Base-by-base conservation (phyloP, 306 rosid genomes). In the Pyrus bretschneideri region DNA sequence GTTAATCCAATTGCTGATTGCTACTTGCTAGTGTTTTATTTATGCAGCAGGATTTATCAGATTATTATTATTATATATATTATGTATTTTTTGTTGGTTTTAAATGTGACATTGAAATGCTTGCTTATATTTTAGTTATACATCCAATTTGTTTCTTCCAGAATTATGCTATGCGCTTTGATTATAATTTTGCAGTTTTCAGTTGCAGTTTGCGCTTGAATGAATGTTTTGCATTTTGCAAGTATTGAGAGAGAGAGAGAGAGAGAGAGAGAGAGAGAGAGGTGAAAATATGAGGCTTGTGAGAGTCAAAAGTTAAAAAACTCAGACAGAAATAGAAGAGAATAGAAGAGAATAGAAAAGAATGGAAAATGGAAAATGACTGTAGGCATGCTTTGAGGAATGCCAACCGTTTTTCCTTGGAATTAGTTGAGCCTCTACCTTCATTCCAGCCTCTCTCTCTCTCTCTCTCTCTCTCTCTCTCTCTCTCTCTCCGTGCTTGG, bases 331-430 rank as follows among this genome's bases (percentile, higher is more conserved):
- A 25, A 12, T 25, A 25, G 65, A 60, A n/a, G n/a, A n/a, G n/a
- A n/a, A n/a, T n/a, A n/a, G n/a, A n/a, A n/a, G n/a, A 23, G 33
- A 23, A 30, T 17, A 29, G 22, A 17, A 63, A 3, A 63, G 44
- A 15, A 63, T 30, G 66, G 67, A 59, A 59, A 59, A 55, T 57
- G 33, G 67, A 57, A 72, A 72, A 78, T 81, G 45, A 68, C 31
- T 76, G 65, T 71, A 49, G 59, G 55, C 85, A 75, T 59, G 75
- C 44, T 67, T 78, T 70, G 69, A 70, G 75, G 74, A 35, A 57
- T 77, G 71, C 85, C 85, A 82, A 62, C 76, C 78, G 71, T 74
- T 76, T 61, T 46, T 82, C 87, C 69, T 83, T 76, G 67, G 73
- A 86, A 75, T 84, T 69, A 49, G 83, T 70, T 69, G 75, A 75